A percentile compares a stretch with the other conserved stretches of the same genome.
These are phyloP conservation scores for Graphilbum ipis-grandicollis DNA, from an alignment of 2,329 filamentous ascomycete species.

Conservation along the genomic window DNA sequence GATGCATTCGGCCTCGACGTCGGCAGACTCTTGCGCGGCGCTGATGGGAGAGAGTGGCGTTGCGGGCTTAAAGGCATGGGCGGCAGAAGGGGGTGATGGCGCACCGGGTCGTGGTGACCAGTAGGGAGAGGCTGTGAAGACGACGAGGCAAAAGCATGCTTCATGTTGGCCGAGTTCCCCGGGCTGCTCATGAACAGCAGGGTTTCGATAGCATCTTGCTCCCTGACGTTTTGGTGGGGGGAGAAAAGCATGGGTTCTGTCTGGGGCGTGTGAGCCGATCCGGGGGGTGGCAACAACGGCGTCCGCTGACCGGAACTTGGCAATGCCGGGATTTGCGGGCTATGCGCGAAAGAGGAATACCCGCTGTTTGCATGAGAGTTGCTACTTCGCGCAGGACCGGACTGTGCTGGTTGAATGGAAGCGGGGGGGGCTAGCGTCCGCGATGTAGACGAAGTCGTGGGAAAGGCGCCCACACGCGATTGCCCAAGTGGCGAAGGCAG, in stretches of 20 bases:
- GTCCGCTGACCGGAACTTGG: constrained; percentile 16
- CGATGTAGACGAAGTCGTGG: too few species aligned
- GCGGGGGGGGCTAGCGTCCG: constrained; percentile 32
- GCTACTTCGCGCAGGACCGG: constrained; percentile 21
- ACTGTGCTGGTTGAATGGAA: constrained; percentile 32
- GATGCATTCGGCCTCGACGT: constrained; percentile 21
- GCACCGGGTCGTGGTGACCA: constrained; percentile 11
- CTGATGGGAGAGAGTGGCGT: constrained; percentile 27
- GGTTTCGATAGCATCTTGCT: constrained; percentile 69
- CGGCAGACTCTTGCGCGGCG: constrained; percentile 34
- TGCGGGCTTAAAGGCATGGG: constrained; percentile 15
- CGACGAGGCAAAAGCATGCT: constrained; percentile 30
- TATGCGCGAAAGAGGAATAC: constrained; percentile 23
- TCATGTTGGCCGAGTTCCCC: constrained; percentile 49
- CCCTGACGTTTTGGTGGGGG: constrained; percentile 50
- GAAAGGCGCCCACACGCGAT: too few species aligned
- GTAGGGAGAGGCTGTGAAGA: constrained; percentile 19
- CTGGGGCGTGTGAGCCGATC: constrained; percentile 14
- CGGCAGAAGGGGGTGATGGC: constrained; percentile 1
- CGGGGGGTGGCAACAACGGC: not conserved
- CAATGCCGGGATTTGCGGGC: constrained; percentile 18
- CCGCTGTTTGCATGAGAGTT: constrained; percentile 25
- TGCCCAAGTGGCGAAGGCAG: constrained; percentile 6
- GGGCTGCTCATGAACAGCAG: constrained; percentile 70
- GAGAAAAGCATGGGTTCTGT: constrained; percentile 44